Base-by-base conservation (phyloP, 345 rosid species). In the Erucastrum elatum region DNA sequence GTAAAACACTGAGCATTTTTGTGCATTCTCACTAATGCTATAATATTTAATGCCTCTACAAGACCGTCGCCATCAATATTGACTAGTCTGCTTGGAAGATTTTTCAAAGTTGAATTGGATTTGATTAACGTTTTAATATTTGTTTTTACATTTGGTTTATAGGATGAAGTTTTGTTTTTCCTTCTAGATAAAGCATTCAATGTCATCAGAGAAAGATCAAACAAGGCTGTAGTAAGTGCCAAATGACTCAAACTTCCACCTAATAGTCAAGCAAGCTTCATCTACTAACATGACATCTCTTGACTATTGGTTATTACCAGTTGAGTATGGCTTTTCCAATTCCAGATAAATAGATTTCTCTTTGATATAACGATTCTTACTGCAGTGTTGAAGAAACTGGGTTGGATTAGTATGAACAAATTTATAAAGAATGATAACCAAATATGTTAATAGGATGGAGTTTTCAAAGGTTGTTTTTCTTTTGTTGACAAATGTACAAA, bases 51-150 rank as follows among this genome's bases (percentile, higher is more conserved):
- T 46, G 71, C 7, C 2, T 53, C 66, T 51, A 55, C 21, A 56
- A 17, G 61, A 39, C 79, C 82, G 67, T 74, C 51, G 82, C 67
- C 30, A 61, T 78, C 70, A 74, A 80, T 29, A 68, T 80, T 80
- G 82, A 80, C 60, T 53, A 53, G 78, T 73, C 65, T 30, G 21
- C 64, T 41, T 5, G 63, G 31, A 30, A 1, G 55, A 21, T 17
- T 11, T 34, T 79, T 63, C 71, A 49, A 79, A 74, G 77, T 35
- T 11, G 62, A 72, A 13, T 44, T 26, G 60, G 37, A 64, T 26
- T 29, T 78, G 21, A 6, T 59, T 78, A 46, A 31, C 41, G 29
- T 79, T 27, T 27, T 26, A 16, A 15, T 10, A 8, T 74, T 68
- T 74, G 46, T 68, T 27, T 60, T 62, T 51, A 79, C 78, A 37